Conservation (phyloP, 768 basidiomycete genomes). For the Russula compacta region DNA sequence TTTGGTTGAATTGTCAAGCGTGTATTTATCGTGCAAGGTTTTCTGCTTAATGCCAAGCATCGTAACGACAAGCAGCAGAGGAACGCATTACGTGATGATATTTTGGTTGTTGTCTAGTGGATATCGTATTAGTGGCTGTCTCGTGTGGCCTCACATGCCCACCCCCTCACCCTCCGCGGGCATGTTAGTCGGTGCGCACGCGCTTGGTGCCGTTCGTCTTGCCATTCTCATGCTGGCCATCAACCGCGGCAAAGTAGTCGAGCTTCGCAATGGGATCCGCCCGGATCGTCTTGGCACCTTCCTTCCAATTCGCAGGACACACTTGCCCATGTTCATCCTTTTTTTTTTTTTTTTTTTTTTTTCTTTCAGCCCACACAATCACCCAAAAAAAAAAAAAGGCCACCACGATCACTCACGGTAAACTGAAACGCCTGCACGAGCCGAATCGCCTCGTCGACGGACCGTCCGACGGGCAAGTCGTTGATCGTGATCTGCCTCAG, state of each 20-base stretch:
- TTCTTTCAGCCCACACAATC: neutral
- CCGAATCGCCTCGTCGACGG: conserved; percentile 86
- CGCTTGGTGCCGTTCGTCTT: conserved; percentile 48
- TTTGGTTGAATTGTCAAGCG: too few species aligned
- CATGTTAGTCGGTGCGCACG: conserved; percentile 38
- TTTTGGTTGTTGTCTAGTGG: neutral
- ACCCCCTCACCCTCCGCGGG: neutral
- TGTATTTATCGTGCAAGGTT: neutral
- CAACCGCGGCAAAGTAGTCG: conserved; percentile 53
- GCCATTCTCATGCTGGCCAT: conserved; percentile 24
- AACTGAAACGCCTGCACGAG: conserved; percentile 93
- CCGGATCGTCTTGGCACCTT: conserved; percentile 77
- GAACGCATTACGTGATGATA: too few species aligned
- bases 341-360: too few species aligned
- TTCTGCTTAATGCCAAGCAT: too few species aligned
- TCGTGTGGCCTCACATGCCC: too few species aligned
- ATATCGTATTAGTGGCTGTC: conserved; percentile 12
- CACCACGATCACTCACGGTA: conserved; percentile 61
- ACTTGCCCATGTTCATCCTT: conserved; percentile 88
- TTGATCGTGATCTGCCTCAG: conserved; percentile 77
- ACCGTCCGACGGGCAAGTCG: conserved; percentile 91
- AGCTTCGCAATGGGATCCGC: conserved; percentile 61
- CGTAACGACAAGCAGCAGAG: too few species aligned
- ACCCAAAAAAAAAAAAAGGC: neutral
- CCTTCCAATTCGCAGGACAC: conserved; percentile 86